A percentile compares a stretch with the other conserved stretches of the same genome.
Evolutionary conservation across 2,329 filamentous ascomycete species (phyloP).

Genomic region (Cordyceps tenuipes): DNA sequence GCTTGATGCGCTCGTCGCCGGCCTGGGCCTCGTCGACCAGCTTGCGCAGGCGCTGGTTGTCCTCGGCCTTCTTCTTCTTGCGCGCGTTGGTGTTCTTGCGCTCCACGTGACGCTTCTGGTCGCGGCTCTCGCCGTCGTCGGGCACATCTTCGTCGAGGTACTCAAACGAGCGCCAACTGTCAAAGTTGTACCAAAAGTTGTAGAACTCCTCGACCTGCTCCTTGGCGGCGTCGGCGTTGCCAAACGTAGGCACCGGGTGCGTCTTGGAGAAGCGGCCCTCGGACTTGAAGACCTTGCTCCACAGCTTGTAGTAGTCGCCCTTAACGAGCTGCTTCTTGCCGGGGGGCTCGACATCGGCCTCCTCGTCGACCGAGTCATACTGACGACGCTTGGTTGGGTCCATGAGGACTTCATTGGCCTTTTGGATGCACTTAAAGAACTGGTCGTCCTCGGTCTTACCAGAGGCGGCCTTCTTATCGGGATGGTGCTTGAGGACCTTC

Average conservation of each 20-base stretch:
- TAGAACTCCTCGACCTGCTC: slow-evolving; percentile 93
- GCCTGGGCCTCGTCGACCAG: slow-evolving; percentile 80
- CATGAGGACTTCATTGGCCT: slow-evolving; percentile 85
- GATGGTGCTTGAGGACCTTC: slow-evolving; percentile 98
- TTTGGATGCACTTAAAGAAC: slow-evolving; percentile 99
- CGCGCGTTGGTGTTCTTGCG: slow-evolving; percentile 96
- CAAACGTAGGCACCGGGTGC: slow-evolving; percentile 81
- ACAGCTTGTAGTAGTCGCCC: slow-evolving; percentile 91
- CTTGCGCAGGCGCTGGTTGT: slow-evolving; percentile 82
- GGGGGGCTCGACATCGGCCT: slow-evolving; percentile 84
- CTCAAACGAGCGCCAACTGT: slow-evolving; percentile 95
- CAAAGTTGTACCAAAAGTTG: slow-evolving; percentile 99
- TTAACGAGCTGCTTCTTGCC: slow-evolving; percentile 83
- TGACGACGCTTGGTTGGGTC: slow-evolving; percentile 90
- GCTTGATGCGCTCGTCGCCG: slow-evolving; percentile 92
- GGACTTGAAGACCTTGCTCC: slow-evolving; percentile 81
- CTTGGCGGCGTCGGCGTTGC: slow-evolving; percentile 73
- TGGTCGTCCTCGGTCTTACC: slow-evolving; percentile 86
- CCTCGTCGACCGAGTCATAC: slow-evolving; percentile 94
- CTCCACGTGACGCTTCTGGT: slow-evolving; percentile 97
- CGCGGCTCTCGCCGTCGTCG: slow-evolving; percentile 96
- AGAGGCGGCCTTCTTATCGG: slow-evolving; percentile 93
- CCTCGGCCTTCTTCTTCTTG: slow-evolving; percentile 99
- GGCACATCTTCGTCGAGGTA: slow-evolving; percentile 98
- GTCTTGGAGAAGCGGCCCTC: slow-evolving; percentile 88